Percentiles rank a stretch among this genome's conserved stretches.
Evolutionary conservation across 257 asterid genomes (phyloP).

Genomic region (Solanum rostratum): DNA sequence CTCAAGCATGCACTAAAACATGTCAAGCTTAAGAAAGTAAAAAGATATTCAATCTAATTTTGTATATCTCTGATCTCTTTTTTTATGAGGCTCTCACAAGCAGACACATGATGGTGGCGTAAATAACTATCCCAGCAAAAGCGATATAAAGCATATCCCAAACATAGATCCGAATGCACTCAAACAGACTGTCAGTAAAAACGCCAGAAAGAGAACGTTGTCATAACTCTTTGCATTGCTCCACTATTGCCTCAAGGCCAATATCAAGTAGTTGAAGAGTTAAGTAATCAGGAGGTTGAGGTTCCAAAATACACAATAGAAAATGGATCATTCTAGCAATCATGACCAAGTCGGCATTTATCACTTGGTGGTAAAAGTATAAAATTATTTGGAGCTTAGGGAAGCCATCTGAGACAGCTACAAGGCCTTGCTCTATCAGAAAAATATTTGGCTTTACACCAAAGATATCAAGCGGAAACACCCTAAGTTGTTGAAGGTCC

Average conservation of each 20-base stretch:
- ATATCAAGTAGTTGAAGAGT: constrained; percentile 5
- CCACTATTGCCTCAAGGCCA: constrained; percentile 9
- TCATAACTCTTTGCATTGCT: constrained; percentile 4
- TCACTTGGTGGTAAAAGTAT: constrained; percentile 12
- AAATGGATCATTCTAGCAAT: background rate
- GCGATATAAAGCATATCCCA: constrained; percentile 14
- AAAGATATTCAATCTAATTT: background rate
- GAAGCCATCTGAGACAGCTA: constrained; percentile 8
- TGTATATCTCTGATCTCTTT: constrained; percentile 5
- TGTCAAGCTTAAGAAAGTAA: background rate
- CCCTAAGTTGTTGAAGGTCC: constrained; percentile 6
- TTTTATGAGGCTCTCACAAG: constrained; percentile 13
- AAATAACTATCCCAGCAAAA: constrained; percentile 13
- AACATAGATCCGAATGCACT: constrained; percentile 14
- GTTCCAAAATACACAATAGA: constrained; percentile 5
- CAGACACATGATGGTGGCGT: constrained; percentile 15
- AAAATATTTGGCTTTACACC: background rate
- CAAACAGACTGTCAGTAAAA: constrained; percentile 11
- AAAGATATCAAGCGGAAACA: constrained; percentile 2
- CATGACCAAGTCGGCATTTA: constrained; percentile 1
- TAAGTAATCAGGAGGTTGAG: constrained; percentile 4
- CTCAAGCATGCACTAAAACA: too few relatives aligned
- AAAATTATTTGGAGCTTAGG: constrained; percentile 9
- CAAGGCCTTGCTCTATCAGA: constrained; percentile 8
- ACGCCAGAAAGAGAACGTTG: constrained; percentile 13